Evolutionary conservation across 306 rosid species (phyloP), one percentile per base, ranked within the genome.

Genomic region (Arachis stenosperma): DNA sequence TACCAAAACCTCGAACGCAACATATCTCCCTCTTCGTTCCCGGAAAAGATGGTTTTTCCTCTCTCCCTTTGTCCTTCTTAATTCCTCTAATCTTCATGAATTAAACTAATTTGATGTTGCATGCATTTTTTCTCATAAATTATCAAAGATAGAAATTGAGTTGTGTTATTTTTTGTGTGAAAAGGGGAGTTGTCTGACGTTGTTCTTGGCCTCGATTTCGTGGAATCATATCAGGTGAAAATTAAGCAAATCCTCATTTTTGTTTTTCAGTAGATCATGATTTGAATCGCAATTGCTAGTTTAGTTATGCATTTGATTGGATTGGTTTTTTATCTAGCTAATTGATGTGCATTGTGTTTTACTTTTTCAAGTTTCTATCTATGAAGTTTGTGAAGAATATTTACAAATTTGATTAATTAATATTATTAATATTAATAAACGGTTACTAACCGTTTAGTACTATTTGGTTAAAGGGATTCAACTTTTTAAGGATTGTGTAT

Each of bases 1-100:
- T 75, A 74, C 96, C 75, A 89, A 94, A 89, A 94, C 84, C 82
- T 84, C 7, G 99, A 97, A 62, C 91, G 99, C 88, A 88, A 95
- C 3, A 91, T 94, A 88, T 88, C 71, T 94, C 99, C 68, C 81
- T 94, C 46, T 91, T 86, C 12, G 85, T 94, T 1, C 99, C 99
- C 1, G 85, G 52, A 63, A 91, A 91, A 84, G 86, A 89, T 55
- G 99, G 99, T 91, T 88, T 1, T 14, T 15, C 15, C 57, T 5
- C 41, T 5, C 30, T 42, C 58, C 6, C 29, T 0, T 1, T 66
- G 14, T 33, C 3, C 5, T 17, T 61, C 37, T 14, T 5, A 3
- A 15, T 13, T 29, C 43, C 64, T 37, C 11, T 14, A 55, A 27
- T 33, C 17, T 3, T 33, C 3, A 33, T 33, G 37, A 4, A 4